Conservation (phyloP, 2,329 filamentous ascomycete species). For the Ophiostoma ulmi region DNA sequence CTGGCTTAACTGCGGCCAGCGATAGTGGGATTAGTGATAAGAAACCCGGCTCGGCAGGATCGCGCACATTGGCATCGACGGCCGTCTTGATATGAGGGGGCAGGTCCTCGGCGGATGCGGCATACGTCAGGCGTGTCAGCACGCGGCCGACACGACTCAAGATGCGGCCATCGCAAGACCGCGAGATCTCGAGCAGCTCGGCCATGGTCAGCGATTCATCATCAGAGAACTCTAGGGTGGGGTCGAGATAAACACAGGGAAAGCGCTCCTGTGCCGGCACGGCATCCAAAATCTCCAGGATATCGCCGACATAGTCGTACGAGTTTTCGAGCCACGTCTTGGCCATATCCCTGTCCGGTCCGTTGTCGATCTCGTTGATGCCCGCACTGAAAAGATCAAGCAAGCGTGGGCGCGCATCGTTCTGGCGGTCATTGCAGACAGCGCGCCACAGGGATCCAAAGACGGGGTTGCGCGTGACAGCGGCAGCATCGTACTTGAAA, state of each 20-base stretch:
- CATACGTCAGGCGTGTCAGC: slow-evolving; percentile 44
- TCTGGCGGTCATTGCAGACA: slow-evolving; percentile 44
- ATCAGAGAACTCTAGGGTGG: slow-evolving; percentile 41
- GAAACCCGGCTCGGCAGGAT: not conserved
- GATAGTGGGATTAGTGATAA: not conserved
- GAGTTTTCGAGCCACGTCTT: slow-evolving; percentile 48
- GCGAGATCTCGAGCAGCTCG: slow-evolving; percentile 48
- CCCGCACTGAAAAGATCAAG: slow-evolving; percentile 40
- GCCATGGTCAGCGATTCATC: slow-evolving; percentile 30
- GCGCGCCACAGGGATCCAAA: slow-evolving; percentile 48
- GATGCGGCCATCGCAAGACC: slow-evolving; percentile 46
- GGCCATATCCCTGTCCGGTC: slow-evolving; percentile 37
- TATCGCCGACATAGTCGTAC: slow-evolving; percentile 45
- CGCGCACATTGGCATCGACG: not conserved
- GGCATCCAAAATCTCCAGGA: slow-evolving; percentile 36
- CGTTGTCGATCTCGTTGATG: slow-evolving; percentile 36
- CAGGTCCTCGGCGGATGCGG: slow-evolving; percentile 38
- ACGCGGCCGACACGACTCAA: slow-evolving; percentile 45
- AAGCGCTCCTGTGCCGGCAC: slow-evolving; percentile 39
- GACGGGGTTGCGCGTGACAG: slow-evolving; percentile 46
- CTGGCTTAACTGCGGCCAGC: not conserved
- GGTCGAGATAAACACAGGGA: slow-evolving; percentile 48
- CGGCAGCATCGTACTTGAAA: slow-evolving; percentile 41
- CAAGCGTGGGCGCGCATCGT: slow-evolving; percentile 39
- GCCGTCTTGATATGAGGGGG: slow-evolving; percentile 39